Evolutionary conservation across 2,329 filamentous ascomycete species (phyloP), one percentile per base, ranked within the genome.

Genomic region (Epicoccum sorghinum): DNA sequence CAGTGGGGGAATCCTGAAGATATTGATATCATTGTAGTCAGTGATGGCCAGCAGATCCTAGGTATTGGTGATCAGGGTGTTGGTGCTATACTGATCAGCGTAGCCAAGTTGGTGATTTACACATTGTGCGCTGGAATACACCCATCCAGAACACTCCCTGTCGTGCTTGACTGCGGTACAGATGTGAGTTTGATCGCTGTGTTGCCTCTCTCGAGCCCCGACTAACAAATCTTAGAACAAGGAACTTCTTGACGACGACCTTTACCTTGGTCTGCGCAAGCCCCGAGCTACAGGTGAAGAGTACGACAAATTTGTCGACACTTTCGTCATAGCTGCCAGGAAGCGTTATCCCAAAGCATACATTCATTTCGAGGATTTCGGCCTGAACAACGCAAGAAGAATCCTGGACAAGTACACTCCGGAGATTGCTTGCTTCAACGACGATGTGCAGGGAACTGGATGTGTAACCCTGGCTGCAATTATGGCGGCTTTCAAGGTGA

Each of bases 321-420:
- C 77, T 0, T 96, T 96, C 66, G 84, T 96, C 7, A 77, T 80
- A 46, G 81, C 85, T 0, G 88, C 88, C 0, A 80, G 86, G 39
- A 85, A 88, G 62, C 80, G 86, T 1, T 96, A 88, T 57, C 92
- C 92, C 0, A 86, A 82, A 40, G 91, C 92, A 0, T 93, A 93
- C 64, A 88, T 96, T 18, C 91, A 96, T 67, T 96, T 96, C 68
- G 90, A 96, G 66, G 92, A 96, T 68, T 96, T 96, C 76, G 91
- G 91, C 0, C 76, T 96, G 0, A 74, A 74, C 1, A 96, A 96
- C 66, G 89, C 90, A 0, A 82, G 89, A 27, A 83, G 89, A 3
- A 83, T 96, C 2, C 80, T 96, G 0, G 89, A 96, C 55, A 83
- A 81, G 32, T 96, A 95, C 65, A 84, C 88, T 1, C 81, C 87